Evolutionary conservation across 1,284 basidiomycete species (phyloP).

Genomic region (Baeospora myosura): DNA sequence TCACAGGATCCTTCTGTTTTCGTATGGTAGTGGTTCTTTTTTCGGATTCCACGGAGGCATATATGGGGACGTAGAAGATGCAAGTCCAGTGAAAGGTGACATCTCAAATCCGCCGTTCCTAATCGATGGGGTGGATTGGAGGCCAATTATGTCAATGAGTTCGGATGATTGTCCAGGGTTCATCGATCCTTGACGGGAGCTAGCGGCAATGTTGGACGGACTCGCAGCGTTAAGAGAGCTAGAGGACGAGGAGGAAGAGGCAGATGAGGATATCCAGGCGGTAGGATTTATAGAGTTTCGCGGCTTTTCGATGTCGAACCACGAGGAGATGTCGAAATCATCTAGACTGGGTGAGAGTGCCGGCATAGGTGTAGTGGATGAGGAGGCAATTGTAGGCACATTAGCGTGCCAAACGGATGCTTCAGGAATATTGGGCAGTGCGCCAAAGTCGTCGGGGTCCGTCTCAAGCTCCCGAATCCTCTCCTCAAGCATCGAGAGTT

Average conservation of each 20-base stretch:
- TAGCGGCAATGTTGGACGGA: background rate
- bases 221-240: background rate
- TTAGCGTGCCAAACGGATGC: too few relatives aligned
- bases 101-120: too few relatives aligned
- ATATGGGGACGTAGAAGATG: slow-evolving; percentile 14
- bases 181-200: slow-evolving; percentile 8
- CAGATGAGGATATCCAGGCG: background rate
- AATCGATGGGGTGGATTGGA: too few relatives aligned
- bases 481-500: slow-evolving; percentile 44
- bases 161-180: too few relatives aligned
- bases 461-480: slow-evolving; percentile 48
- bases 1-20: slow-evolving; percentile 34
- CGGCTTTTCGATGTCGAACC: background rate
- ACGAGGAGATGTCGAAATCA: background rate
- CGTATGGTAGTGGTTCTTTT: slow-evolving; percentile 22
- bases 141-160: too few relatives aligned
- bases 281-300: background rate
- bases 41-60: slow-evolving; percentile 23
- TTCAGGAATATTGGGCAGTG: too few relatives aligned
- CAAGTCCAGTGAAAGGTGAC: slow-evolving; percentile 14
- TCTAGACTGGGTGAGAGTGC: too few relatives aligned
- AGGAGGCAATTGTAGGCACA: too few relatives aligned
- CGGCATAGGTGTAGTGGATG: too few relatives aligned
- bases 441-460: slow-evolving; percentile 19
- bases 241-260: background rate